phyloP scores from a whole-genome alignment of 768 basidiomycete species.

The Podaxis carcinomalis region DNA sequence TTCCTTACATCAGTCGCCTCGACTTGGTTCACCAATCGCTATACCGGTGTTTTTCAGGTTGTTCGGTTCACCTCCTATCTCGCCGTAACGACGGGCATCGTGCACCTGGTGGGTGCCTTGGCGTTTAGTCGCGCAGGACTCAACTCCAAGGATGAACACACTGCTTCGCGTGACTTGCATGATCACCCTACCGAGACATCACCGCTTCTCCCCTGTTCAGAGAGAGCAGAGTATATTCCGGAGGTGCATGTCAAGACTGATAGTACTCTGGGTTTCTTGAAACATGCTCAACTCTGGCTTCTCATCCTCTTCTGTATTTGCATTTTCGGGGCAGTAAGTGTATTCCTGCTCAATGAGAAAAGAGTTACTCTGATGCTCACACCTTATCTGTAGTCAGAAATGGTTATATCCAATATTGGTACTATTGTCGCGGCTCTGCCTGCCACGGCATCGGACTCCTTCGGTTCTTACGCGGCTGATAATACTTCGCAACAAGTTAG shows the following conservation, averaged over 20 bases:
- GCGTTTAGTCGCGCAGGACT: conserved; percentile 12
- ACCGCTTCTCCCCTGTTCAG: conserved; percentile 20
- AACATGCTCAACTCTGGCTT: conserved; percentile 60
- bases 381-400: conserved; percentile 50
- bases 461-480: conserved; percentile 15
- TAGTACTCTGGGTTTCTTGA: conserved; percentile 40
- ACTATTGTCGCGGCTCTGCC: conserved; percentile 68
- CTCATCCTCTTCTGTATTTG: conserved; percentile 48
- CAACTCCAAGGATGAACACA: conserved; percentile 3
- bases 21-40: conserved; percentile 47
- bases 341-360: neutral
- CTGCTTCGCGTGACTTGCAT: neutral
- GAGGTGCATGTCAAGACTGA: conserved; percentile 10
- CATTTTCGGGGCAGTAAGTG: conserved; percentile 66
- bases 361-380: neutral
- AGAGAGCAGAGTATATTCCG: conserved; percentile 2
- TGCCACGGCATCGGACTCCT: conserved; percentile 17
- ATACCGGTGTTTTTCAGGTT: conserved; percentile 41
- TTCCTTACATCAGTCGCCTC: conserved; percentile 66
- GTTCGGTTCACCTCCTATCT: conserved; percentile 51
- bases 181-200: conserved; percentile 27
- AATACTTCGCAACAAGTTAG: conserved; percentile 63
- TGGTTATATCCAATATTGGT: conserved; percentile 82
- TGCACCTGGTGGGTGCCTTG: conserved; percentile 53
- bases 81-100: conserved; percentile 44